Conservation (phyloP, 1,284 basidiomycete species). For the Ceratobasidium theobromae region DNA sequence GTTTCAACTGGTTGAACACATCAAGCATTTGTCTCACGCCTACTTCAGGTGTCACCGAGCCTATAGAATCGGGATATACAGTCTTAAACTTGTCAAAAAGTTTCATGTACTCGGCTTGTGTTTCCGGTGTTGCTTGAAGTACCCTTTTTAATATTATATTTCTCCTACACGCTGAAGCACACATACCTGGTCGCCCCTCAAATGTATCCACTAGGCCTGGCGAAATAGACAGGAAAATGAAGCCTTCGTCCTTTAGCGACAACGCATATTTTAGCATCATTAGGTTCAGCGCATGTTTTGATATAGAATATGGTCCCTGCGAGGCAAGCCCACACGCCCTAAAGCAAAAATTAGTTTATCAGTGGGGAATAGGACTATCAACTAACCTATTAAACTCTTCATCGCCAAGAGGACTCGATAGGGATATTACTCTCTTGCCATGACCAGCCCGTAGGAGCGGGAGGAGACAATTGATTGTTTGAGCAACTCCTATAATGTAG, state of each 20-base stretch:
- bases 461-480: conserved; percentile 46
- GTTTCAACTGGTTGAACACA: conserved; percentile 5
- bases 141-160: neutral
- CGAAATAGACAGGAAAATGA: conserved; percentile 45
- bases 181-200: neutral
- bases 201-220: conserved; percentile 47
- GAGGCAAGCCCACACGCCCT: neutral
- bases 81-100: neutral
- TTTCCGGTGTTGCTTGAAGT: neutral
- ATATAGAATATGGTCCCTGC: neutral
- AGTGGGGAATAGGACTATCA: neutral
- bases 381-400: conserved; percentile 38
- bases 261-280: conserved; percentile 47
- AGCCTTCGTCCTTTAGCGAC: conserved; percentile 43
- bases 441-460: conserved; percentile 46
- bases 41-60: neutral
- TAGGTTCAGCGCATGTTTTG: conserved; percentile 47
- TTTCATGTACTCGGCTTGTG: neutral
- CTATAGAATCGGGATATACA: neutral
- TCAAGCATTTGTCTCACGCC: neutral
- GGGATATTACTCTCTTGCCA: conserved; percentile 46
- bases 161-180: neutral
- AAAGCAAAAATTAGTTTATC: neutral
- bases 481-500: neutral
- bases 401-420: conserved; percentile 44